Conservation (phyloP, 2,329 filamentous ascomycete species). For the Aspergillus awamori region DNA sequence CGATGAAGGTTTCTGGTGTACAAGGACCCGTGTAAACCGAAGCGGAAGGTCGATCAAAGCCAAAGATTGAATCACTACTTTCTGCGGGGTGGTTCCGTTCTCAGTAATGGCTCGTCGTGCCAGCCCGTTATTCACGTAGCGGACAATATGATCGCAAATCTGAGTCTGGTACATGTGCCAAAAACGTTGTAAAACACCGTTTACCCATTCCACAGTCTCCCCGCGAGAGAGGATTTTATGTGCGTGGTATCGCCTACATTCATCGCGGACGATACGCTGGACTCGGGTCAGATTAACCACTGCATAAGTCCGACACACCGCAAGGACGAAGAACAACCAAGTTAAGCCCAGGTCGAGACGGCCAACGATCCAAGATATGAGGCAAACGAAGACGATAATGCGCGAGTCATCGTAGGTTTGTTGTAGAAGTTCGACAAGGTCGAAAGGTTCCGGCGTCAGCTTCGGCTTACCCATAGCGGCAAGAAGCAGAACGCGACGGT, state of each 20-base stretch:
- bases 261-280: slow-evolving; percentile 19
- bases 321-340: slow-evolving; percentile 19
- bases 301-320: slow-evolving; percentile 19
- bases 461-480: slow-evolving; percentile 13
- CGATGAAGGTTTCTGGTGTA: slow-evolving; percentile 9
- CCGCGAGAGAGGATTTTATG: slow-evolving; percentile 12
- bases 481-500: neutral
- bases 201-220: slow-evolving; percentile 21
- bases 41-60: slow-evolving; percentile 18
- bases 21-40: slow-evolving; percentile 12
- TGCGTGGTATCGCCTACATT: slow-evolving; percentile 18
- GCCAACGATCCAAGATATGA: slow-evolving; percentile 19
- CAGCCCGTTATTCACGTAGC: slow-evolving; percentile 19
- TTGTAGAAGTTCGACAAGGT: slow-evolving; percentile 11
- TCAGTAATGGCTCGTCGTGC: slow-evolving; percentile 6
- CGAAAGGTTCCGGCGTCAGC: neutral
- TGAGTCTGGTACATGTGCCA: slow-evolving; percentile 22
- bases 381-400: slow-evolving; percentile 19
- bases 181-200: slow-evolving; percentile 12
- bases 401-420: slow-evolving; percentile 22
- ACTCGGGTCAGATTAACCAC: slow-evolving; percentile 15
- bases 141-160: slow-evolving; percentile 17
- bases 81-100: neutral
- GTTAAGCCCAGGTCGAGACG: slow-evolving; percentile 16
- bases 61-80: slow-evolving; percentile 20